Conservation (phyloP, 2,329 filamentous ascomycete genomes). For the Hymenoscyphus salicellus region DNA sequence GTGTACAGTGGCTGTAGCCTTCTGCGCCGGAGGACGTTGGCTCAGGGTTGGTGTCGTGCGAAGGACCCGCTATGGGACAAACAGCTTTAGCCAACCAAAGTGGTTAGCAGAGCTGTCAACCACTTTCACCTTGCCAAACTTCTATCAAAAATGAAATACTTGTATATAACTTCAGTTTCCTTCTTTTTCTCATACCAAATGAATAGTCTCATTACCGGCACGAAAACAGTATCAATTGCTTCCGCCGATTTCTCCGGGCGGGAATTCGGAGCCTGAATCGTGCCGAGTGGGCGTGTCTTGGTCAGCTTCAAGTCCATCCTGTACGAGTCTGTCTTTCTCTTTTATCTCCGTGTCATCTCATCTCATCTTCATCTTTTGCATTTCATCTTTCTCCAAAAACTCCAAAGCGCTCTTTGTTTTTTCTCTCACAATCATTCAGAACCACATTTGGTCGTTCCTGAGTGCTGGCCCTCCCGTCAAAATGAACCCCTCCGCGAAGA, state of each 20-base stretch:
- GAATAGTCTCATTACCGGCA: background rate
- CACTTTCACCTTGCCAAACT: too few species aligned
- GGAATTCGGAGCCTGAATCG: background rate
- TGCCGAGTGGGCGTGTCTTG: background rate
- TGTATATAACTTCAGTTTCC: background rate
- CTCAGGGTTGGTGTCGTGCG: background rate
- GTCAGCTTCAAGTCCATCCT: background rate
- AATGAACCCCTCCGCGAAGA: constrained; percentile 12
- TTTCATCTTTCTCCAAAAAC: background rate
- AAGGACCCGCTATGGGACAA: background rate
- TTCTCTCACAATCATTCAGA: background rate
- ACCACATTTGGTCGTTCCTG: background rate
- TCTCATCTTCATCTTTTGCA: background rate
- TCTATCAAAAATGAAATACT: background rate
- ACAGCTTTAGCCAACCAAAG: background rate
- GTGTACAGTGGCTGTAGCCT: background rate
- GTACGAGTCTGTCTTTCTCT: background rate
- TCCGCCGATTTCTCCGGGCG: background rate
- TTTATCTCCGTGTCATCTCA: constrained; percentile 1
- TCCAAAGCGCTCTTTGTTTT: background rate
- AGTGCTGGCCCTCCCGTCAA: background rate
- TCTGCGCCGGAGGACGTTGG: background rate
- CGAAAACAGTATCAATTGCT: background rate
- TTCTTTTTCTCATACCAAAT: background rate
- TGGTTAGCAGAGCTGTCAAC: background rate